Conservation (phyloP, 768 basidiomycete species). For the Mycena venus region DNA sequence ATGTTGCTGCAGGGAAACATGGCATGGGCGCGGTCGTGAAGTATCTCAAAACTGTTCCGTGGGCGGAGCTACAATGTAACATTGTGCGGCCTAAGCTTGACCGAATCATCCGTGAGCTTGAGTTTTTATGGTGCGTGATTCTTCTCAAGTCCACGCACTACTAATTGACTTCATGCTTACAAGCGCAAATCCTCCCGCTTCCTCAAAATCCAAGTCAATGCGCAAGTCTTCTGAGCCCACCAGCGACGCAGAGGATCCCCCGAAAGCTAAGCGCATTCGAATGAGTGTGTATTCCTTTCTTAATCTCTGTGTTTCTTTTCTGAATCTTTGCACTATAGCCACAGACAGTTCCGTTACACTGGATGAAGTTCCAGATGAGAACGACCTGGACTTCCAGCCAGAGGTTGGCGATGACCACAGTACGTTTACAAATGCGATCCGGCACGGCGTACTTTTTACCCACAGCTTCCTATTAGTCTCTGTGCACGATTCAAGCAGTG, state of each 20-base stretch:
- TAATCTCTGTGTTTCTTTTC: constrained; percentile 1
- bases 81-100: background rate
- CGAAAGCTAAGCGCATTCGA: background rate
- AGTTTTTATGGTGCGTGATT: constrained; percentile 4
- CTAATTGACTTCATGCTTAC: background rate
- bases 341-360: constrained; percentile 1
- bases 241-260: too few species aligned
- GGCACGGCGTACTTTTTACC: background rate
- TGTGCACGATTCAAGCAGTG: constrained; percentile 2
- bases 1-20: background rate
- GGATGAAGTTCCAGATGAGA: background rate
- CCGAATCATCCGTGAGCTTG: background rate
- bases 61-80: background rate
- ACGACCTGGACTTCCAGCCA: background rate
- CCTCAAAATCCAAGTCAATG: background rate
- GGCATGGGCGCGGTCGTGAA: constrained; percentile 9
- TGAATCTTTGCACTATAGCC: background rate
- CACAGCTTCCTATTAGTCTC: constrained; percentile 11
- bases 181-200: background rate
- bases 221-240: background rate
- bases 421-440: background rate
- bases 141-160: background rate
- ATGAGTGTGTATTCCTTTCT: background rate
- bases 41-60: background rate
- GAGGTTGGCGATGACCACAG: background rate